Evolutionary conservation across 176 grass and related monocot species (phyloP), one percentile per base, ranked within the genome.

Genomic region (Avena eriantha): DNA sequence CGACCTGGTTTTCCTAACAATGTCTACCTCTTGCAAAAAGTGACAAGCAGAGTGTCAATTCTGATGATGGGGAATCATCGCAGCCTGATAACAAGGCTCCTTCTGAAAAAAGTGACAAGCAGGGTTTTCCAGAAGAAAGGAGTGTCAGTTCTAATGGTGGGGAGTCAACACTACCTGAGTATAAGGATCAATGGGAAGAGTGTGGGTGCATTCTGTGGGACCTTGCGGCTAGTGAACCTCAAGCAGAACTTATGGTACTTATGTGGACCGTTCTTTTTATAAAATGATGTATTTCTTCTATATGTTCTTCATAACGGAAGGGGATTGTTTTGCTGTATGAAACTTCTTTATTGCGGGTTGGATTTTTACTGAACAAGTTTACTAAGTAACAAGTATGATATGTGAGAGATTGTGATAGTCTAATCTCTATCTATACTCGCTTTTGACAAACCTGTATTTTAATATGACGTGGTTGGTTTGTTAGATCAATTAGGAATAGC

Each of bases 191-290:
- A 10, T 94, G 92, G 94, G 97, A 98, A 89, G 92, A 96, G 81
- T 80, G 50, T 80, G 94, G 88, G 50, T 96, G 97, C 77, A 91
- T 94, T 69, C 88, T 98, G 60, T 94, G 97, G 97, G 92, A 98
- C 73, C 90, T 98, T 69, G 82, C 94, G 22, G 94, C 89, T 83
- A 89, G 86, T 78, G 79, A 88, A 91, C 84, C 88, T 86, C 93
- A 98, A 86, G 97, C 97, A 87, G 85, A 98, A 87, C 71, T 96
- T 71, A 94, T 98, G 97, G 97, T 98, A 90, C 0, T 69, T 71
- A 48, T 45, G 53, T 51, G 26, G 60, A 63, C 77, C 29, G 61
- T 74, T 83, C 81, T 29, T 59, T 39, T 57, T 59, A 41, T 58
- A 58, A 12, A 83, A 57, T 1, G 54, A 59, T 70, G 33, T 26